Percentiles rank a stretch among this genome's conserved stretches.
These are phyloP conservation scores for Ormosia emarginata DNA, from an alignment of 306 rosid genomes.

Conservation along the genomic window DNA sequence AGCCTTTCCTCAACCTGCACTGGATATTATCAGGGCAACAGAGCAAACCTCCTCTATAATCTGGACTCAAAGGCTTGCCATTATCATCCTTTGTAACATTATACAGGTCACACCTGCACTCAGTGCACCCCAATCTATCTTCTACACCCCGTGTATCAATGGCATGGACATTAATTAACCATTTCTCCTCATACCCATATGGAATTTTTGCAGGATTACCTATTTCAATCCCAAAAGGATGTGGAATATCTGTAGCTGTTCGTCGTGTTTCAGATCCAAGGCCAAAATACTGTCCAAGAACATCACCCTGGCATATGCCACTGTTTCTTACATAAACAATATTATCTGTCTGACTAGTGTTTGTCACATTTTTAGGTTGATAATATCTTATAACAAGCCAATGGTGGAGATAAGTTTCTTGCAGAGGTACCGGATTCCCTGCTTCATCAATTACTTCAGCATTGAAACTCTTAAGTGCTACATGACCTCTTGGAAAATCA, in stretches of 20 bases:
- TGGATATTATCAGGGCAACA: constrained; percentile 59
- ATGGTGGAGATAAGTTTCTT: constrained; percentile 76
- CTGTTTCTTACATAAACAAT: constrained; percentile 19
- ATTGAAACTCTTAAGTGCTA: constrained; percentile 58
- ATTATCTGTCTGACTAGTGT: neutral
- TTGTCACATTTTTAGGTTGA: constrained; percentile 25
- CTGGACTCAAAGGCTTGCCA: constrained; percentile 41
- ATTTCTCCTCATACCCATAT: constrained; percentile 55
- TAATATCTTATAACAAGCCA: constrained; percentile 44
- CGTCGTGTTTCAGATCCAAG: constrained; percentile 69
- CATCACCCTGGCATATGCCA: constrained; percentile 46
- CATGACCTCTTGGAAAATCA: constrained; percentile 66
- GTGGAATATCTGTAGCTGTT: constrained; percentile 48
- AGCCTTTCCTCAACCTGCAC: constrained; percentile 51
- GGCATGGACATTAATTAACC: constrained; percentile 67
- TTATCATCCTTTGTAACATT: constrained; percentile 39
- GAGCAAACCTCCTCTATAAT: constrained; percentile 56
- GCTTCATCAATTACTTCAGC: constrained; percentile 66
- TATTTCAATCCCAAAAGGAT: constrained; percentile 63
- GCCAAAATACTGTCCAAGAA: constrained; percentile 52
- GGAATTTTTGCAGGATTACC: constrained; percentile 60
- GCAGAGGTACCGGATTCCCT: constrained; percentile 55
- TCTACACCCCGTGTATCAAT: constrained; percentile 73
- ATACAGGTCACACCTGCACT: constrained; percentile 68
- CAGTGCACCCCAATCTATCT: constrained; percentile 57